A percentile compares a stretch with the other conserved stretches of the same genome.
These are phyloP conservation scores for Sambucus nigra DNA, from an alignment of 129 eudicot genomes.

Conservation along the genomic window DNA sequence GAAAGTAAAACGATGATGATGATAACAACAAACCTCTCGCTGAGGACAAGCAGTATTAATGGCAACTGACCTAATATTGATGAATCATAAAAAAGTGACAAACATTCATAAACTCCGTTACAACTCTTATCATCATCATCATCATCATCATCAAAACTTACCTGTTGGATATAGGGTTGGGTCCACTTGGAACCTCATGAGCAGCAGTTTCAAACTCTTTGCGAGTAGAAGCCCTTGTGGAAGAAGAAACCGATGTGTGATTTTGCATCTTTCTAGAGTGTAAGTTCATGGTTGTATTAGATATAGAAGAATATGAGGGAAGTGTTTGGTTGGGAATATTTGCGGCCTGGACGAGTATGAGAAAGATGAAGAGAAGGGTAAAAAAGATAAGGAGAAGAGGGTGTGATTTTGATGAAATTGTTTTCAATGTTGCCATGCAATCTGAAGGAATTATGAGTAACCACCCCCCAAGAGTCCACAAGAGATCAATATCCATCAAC, in stretches of 20 bases:
- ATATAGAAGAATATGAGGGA: neutral
- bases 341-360: conserved; percentile 8
- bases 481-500: conserved; percentile 90
- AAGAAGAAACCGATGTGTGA: neutral
- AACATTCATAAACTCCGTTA: neutral
- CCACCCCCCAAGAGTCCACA: conserved; percentile 75
- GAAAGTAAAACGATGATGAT: neutral
- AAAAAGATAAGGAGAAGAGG: conserved; percentile 15
- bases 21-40: neutral
- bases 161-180: neutral
- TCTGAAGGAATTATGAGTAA: conserved; percentile 12
- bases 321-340: neutral
- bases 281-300: neutral
- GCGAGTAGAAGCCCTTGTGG: neutral
- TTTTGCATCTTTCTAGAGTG: neutral
- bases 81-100: neutral
- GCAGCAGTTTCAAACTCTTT: neutral
- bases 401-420: conserved; percentile 14
- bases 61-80: too few species aligned
- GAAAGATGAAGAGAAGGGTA: conserved; percentile 29
- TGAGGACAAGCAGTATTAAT: too few species aligned
- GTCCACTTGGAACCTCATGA: neutral
- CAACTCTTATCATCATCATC: neutral
- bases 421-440: conserved; percentile 65
- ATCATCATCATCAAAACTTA: neutral